Percentiles rank a stretch among this genome's conserved stretches.
These are phyloP conservation scores for Amylostereum areolatum DNA, from an alignment of 1,284 basidiomycete species.

Conservation along the genomic window DNA sequence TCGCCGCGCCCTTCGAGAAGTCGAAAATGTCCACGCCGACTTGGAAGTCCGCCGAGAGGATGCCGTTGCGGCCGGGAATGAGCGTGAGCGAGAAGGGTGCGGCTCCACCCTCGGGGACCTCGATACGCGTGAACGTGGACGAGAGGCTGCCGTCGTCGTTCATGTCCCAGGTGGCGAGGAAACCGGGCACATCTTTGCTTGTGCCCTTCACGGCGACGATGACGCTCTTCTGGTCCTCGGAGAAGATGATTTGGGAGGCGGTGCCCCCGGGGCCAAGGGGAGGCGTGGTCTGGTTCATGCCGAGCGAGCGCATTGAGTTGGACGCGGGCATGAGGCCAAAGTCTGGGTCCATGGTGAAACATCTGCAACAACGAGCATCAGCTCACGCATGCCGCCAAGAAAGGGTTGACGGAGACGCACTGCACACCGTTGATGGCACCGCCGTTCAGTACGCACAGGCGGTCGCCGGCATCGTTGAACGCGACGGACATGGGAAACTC, in stretches of 20 bases:
- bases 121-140: constrained; percentile 29
- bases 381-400: no score
- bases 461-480: background rate
- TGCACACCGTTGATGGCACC: background rate
- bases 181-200: background rate
- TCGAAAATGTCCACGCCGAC: constrained; percentile 18
- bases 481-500: background rate
- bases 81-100: constrained; percentile 41
- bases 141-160: constrained; percentile 34
- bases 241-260: background rate
- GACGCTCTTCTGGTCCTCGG: background rate
- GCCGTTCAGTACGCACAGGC: background rate
- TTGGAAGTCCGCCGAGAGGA: background rate
- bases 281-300: constrained; percentile 30
- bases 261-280: background rate
- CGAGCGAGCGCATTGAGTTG: constrained; percentile 35
- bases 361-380: no score
- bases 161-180: constrained; percentile 11
- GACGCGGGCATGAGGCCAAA: constrained; percentile 30
- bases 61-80: constrained; percentile 7
- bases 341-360: no score
- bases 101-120: constrained; percentile 30
- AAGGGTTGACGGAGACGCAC: background rate
- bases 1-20: constrained; percentile 14
- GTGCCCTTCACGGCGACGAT: background rate